Evolutionary conservation across 2,329 filamentous ascomycete genomes (phyloP).

Genomic region (Aspergillus sp.): DNA sequence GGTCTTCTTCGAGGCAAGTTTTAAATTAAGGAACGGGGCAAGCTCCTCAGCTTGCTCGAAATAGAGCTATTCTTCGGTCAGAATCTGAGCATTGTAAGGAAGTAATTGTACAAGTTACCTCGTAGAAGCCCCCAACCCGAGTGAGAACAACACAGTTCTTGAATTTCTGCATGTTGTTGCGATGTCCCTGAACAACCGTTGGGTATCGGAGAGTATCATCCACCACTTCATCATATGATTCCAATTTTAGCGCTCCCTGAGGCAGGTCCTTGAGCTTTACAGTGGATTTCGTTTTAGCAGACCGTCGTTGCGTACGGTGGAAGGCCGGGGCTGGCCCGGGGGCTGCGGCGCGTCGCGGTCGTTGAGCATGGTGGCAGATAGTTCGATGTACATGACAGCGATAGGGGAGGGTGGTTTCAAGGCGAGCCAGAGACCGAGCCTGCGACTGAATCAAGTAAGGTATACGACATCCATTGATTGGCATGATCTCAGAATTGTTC

Average conservation of each 20-base stretch:
- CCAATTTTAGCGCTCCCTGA: slow-evolving; percentile 54
- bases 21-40: slow-evolving; percentile 81
- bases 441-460: slow-evolving; percentile 12
- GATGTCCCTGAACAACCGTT: slow-evolving; percentile 82
- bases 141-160: slow-evolving; percentile 88
- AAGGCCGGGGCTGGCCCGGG: slow-evolving; percentile 16
- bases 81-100: not conserved
- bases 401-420: slow-evolving; percentile 10
- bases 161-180: slow-evolving; percentile 86
- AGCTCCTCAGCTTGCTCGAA: slow-evolving; percentile 92
- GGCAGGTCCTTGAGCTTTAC: slow-evolving; percentile 51
- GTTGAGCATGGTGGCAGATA: slow-evolving; percentile 32
- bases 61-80: slow-evolving; percentile 61
- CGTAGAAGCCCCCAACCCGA: slow-evolving; percentile 92
- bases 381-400: slow-evolving; percentile 25
- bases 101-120: slow-evolving; percentile 47
- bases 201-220: slow-evolving; percentile 66
- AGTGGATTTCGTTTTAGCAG: slow-evolving; percentile 38
- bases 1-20: slow-evolving; percentile 79
- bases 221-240: slow-evolving; percentile 42
- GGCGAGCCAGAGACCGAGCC: not conserved
- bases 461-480: slow-evolving; percentile 21
- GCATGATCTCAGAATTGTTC: slow-evolving; percentile 23
- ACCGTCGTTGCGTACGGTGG: slow-evolving; percentile 21
- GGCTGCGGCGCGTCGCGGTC: slow-evolving; percentile 17